Evolutionary conservation across 805 yeast species (phyloP).

Genomic region (Metschnikowia aberdeeniae): DNA sequence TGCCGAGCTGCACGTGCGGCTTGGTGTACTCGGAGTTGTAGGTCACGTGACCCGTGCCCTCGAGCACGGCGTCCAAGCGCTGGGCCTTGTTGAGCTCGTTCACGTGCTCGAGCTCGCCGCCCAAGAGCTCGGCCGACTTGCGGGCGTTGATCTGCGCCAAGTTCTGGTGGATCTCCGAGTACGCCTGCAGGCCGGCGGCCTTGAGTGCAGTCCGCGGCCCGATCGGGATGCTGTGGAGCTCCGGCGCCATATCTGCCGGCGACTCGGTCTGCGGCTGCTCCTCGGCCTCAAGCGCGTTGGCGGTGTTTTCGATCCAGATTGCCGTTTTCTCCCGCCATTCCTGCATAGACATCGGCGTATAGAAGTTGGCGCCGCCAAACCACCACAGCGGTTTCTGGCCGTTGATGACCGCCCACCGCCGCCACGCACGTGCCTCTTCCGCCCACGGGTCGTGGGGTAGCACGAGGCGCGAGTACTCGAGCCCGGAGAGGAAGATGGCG

Average conservation of each 20-base stretch:
- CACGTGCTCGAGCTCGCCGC: slow-evolving; percentile 27
- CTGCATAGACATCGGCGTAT: slow-evolving; percentile 46
- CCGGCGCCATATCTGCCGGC: not conserved
- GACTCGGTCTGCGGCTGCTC: not conserved
- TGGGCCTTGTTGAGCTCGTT: slow-evolving; percentile 35
- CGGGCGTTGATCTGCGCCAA: slow-evolving; percentile 23
- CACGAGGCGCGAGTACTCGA: slow-evolving; percentile 52
- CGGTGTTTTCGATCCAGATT: slow-evolving; percentile 14
- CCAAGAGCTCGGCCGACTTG: slow-evolving; percentile 19
- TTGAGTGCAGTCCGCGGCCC: slow-evolving; percentile 16
- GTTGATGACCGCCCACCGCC: slow-evolving; percentile 45
- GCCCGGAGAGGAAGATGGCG: slow-evolving; percentile 48
- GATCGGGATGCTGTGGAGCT: slow-evolving; percentile 12
- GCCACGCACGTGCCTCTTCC: slow-evolving; percentile 57
- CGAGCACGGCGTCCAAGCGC: slow-evolving; percentile 32
- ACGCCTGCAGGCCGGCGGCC: slow-evolving; percentile 13
- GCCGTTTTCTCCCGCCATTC: slow-evolving; percentile 31
- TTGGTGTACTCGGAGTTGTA: slow-evolving; percentile 29
- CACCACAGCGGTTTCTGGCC: slow-evolving; percentile 53
- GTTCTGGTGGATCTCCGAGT: slow-evolving; percentile 27
- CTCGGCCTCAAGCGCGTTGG: slow-evolving; percentile 11
- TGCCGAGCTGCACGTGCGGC: slow-evolving; percentile 37
- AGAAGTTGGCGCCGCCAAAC: slow-evolving; percentile 62
- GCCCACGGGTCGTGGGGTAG: slow-evolving; percentile 62
- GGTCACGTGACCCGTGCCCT: slow-evolving; percentile 25